Conservation (phyloP, 2,329 filamentous ascomycete genomes). For the Myriosclerotinia curreyana region DNA sequence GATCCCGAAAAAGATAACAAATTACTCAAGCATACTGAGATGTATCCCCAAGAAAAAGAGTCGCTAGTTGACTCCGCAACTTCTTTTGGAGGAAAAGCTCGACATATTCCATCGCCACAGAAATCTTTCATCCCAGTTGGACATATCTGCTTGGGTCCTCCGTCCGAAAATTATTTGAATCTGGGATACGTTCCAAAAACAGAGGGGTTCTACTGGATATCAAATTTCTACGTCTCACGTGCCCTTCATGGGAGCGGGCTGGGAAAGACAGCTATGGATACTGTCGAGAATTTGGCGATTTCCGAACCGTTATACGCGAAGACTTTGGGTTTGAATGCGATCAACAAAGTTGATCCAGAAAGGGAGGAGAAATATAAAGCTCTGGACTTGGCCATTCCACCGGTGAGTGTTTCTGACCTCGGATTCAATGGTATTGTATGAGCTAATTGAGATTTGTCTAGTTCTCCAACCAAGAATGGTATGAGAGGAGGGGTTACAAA, state of each 20-base stretch:
- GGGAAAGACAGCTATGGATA: slow-evolving; percentile 32
- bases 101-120: slow-evolving; percentile 23
- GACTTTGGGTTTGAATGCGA: slow-evolving; percentile 28
- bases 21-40: slow-evolving; percentile 27
- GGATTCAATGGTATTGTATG: neutral
- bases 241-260: slow-evolving; percentile 32
- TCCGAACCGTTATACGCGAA: slow-evolving; percentile 31
- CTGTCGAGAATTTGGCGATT: slow-evolving; percentile 28
- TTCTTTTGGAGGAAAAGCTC: slow-evolving; percentile 27
- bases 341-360: slow-evolving; percentile 24
- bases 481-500: slow-evolving; percentile 34
- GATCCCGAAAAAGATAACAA: slow-evolving; percentile 27
- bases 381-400: slow-evolving; percentile 22
- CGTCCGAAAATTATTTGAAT: slow-evolving; percentile 20
- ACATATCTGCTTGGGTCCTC: slow-evolving; percentile 33
- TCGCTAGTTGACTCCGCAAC: slow-evolving; percentile 29
- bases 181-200: slow-evolving; percentile 16
- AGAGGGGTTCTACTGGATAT: slow-evolving; percentile 31
- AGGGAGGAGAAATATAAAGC: slow-evolving; percentile 26
- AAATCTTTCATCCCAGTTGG: slow-evolving; percentile 32
- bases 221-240: slow-evolving; percentile 32
- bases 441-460: slow-evolving; percentile 15
- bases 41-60: slow-evolving; percentile 27
- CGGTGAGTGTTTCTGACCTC: slow-evolving; percentile 16
- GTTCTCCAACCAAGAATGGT: slow-evolving; percentile 35